Conservation (phyloP, 2,329 filamentous ascomycete species). For the Myriosclerotinia scirpicola region DNA sequence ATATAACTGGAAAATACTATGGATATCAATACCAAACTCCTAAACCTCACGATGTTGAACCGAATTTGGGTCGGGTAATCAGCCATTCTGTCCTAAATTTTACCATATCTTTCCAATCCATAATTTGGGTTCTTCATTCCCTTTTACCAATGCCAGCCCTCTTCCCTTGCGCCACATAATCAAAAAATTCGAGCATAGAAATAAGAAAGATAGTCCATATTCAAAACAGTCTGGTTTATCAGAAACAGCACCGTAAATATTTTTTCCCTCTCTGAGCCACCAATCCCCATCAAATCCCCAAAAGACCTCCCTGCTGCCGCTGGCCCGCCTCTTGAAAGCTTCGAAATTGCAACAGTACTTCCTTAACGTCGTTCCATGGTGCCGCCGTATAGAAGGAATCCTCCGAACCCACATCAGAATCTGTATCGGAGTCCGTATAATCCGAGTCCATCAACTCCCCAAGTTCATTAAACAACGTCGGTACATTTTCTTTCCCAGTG, state of each 20-base stretch:
- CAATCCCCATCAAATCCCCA: background rate
- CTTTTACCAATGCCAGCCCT: background rate
- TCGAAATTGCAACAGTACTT: conserved; percentile 10
- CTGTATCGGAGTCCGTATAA: conserved; percentile 5
- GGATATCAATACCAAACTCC: conserved; percentile 18
- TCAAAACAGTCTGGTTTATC: background rate
- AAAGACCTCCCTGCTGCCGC: background rate
- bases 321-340: conserved; percentile 12
- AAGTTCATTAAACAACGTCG: conserved; percentile 20
- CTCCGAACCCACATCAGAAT: conserved; percentile 18
- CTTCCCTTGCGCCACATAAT: background rate
- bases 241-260: background rate
- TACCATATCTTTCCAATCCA: background rate
- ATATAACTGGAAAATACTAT: background rate
- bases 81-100: background rate
- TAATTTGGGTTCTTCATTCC: background rate
- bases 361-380: conserved; percentile 17
- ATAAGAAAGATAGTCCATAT: background rate
- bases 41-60: background rate
- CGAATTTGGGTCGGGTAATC: background rate
- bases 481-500: conserved; percentile 1
- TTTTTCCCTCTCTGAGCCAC: background rate
- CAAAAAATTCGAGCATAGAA: background rate
- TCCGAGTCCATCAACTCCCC: conserved; percentile 17
- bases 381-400: conserved; percentile 21